These are phyloP conservation scores for Wickerhamomyces silvicola DNA, from an alignment of 805 yeast genomes.

Conservation along the genomic window DNA sequence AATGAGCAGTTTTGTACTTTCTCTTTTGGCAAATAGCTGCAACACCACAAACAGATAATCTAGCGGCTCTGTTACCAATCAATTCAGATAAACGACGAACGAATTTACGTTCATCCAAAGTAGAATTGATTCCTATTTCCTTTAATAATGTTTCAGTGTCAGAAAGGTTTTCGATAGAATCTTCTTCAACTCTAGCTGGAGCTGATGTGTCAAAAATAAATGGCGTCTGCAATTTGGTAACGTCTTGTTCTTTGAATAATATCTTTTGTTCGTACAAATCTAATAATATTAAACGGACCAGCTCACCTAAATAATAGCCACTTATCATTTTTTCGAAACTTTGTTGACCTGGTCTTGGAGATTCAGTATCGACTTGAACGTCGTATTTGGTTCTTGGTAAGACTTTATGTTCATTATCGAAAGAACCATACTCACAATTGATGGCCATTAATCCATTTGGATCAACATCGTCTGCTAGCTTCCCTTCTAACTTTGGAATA, in stretches of 20 bases:
- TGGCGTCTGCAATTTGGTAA: slow-evolving; percentile 50
- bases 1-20: slow-evolving; percentile 67
- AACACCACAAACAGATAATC: slow-evolving; percentile 89
- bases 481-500: slow-evolving; percentile 78
- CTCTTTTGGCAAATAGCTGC: slow-evolving; percentile 91
- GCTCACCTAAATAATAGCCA: slow-evolving; percentile 93
- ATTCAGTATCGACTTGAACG: slow-evolving; percentile 66
- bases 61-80: slow-evolving; percentile 87
- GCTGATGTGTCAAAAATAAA: slow-evolving; percentile 85
- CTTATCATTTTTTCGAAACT: slow-evolving; percentile 95
- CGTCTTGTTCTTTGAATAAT: slow-evolving; percentile 66
- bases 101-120: slow-evolving; percentile 71
- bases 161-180: slow-evolving; percentile 74
- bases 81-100: slow-evolving; percentile 79
- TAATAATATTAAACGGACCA: slow-evolving; percentile 70
- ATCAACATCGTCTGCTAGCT: slow-evolving; percentile 55
- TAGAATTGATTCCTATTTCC: slow-evolving; percentile 51
- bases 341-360: slow-evolving; percentile 97
- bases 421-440: slow-evolving; percentile 97
- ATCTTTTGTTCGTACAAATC: slow-evolving; percentile 62
- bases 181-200: slow-evolving; percentile 84
- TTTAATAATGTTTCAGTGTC: slow-evolving; percentile 67
- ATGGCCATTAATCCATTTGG: slow-evolving; percentile 79
- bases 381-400: slow-evolving; percentile 92
- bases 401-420: slow-evolving; percentile 79